Base-by-base conservation (phyloP, 2,329 filamentous ascomycete genomes). In the Ciborinia camelliae region DNA sequence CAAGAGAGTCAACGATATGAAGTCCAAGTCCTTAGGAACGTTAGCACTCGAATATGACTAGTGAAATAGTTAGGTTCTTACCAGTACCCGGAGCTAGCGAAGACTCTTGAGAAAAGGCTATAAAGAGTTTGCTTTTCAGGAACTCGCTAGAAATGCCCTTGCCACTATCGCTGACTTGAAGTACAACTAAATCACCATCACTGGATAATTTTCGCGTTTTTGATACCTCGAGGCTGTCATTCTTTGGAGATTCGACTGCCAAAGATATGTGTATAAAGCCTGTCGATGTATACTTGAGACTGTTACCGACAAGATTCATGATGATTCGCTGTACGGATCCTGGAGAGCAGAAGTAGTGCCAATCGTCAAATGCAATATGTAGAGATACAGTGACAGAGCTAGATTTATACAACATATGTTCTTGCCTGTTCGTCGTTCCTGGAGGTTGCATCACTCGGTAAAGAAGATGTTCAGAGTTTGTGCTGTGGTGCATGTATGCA, bases 131-230 rank as follows among this genome's bases (percentile, higher is more conserved):
- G 8, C 81, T 81, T n/a, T 82, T 79, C 55, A 87, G 76, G 67
- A 85, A 89, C 10, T 86, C 82, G 30, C 82, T 78, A 0, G 82
- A 84, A 66, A 89, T 89, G 14, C 86, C 86, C 65, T 82, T 82
- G 1, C 86, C 86, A 2, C 85, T 86, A 71, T 89, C 86, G 0
- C 79, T 78, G 8, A 89, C 81, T 0, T 77, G 81, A 26, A 84
- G 72, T 8, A 73, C 43, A 32, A 69, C 51, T 23, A 61, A 37
- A 12, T 58, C 43, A 26, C 23, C 47, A 12, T 39, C 55, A 18
- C 28, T 26, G 9, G 14, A 23, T 26, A 48, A 20, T 9, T 37
- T 47, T 28, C 41, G 18, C 23, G 30, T 30, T 3, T 35, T 59
- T 10, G 15, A 20, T 48, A 55, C 39, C 32, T 23, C 37, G 32